A percentile compares a stretch with the other conserved stretches of the same genome.
Conservation (phyloP, 192 early-diverging fungal species). For the Coemansia sp. region DNA sequence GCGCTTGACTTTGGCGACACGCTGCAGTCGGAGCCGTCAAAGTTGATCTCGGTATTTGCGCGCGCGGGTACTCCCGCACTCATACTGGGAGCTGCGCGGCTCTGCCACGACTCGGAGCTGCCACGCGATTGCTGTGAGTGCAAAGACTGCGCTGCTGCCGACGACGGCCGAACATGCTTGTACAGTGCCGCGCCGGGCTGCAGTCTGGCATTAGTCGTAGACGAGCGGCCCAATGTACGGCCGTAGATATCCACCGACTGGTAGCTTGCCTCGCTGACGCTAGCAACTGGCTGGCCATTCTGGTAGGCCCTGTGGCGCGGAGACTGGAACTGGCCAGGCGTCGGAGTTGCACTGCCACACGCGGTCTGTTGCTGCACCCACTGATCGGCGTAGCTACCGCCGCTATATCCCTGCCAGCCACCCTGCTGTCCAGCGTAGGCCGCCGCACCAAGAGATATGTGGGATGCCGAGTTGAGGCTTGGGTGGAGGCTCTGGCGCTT, state of each 20-base stretch:
- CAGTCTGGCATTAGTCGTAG: slow-evolving; percentile 10
- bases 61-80: slow-evolving; percentile 15
- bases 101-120: slow-evolving; percentile 52
- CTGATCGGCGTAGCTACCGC: slow-evolving; percentile 20
- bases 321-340: neutral
- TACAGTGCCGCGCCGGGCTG: slow-evolving; percentile 32
- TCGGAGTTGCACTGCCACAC: neutral
- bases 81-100: slow-evolving; percentile 27
- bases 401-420: slow-evolving; percentile 14
- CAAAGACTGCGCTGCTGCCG: slow-evolving; percentile 10
- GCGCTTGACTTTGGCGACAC: slow-evolving; percentile 14
- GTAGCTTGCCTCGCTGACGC: neutral
- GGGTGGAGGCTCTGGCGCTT: slow-evolving; percentile 47
- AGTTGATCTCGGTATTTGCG: slow-evolving; percentile 32
- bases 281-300: neutral
- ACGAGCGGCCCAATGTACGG: neutral
- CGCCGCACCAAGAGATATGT: neutral
- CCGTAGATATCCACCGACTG: slow-evolving; percentile 1
- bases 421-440: neutral
- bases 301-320: neutral
- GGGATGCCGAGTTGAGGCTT: slow-evolving; percentile 4
- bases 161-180: slow-evolving; percentile 12
- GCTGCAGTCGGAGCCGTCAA: slow-evolving; percentile 29
- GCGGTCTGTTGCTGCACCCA: slow-evolving; percentile 18
- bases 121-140: slow-evolving; percentile 10